Evolutionary conservation across 2,329 filamentous ascomycete species (phyloP), one percentile per base, ranked within the genome.

Genomic region (Penicillium sclerotigenum): DNA sequence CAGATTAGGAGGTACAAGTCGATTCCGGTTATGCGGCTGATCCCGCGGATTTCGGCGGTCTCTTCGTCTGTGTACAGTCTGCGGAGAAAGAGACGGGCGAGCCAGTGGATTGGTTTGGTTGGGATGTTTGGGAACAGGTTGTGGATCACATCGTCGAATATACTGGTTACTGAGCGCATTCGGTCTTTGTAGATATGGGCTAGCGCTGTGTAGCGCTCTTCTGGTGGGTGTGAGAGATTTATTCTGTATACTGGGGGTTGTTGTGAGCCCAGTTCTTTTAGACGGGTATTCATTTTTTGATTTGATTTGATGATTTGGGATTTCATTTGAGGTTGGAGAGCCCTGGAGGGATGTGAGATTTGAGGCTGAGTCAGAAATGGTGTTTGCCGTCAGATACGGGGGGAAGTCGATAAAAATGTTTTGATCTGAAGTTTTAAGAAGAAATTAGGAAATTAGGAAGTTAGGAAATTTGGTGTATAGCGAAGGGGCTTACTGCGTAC

Each of bases 1-100:
- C 80, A 80, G 3, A 88, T 79, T 0, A 88, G 74, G 0, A 87
- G 70, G 60, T 85, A 83, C 67, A 87, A 74, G 1, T 81, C 75
- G 4, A 88, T 73, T 0, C 77, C 79, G 0, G 78, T 78, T 2
- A 70, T 75, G 26, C 73, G 67, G 26, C 79, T 77, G 34, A 88
- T 84, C 0, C 85, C 85, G 4, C 68, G 71, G n/a, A 89, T 69
- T 67, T 88, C 86, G 42, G 80, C 76, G 0, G 80, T 85, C 67
- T 88, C 83, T 62, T 87, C 84, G 0, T 69, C 52, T 18, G 75
- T 77, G 65, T 82, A 74, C 0, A 88, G 70, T 1, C 78, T 73
- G 4, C 79, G 76, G 11, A 88, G 66, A 11, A 80, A 66, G 0
- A 80, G n/a, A 0, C 73, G 73, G 0, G 82, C 78, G 1, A 82